Conservation (phyloP, 768 basidiomycete genomes). For the Trametes cingulata region DNA sequence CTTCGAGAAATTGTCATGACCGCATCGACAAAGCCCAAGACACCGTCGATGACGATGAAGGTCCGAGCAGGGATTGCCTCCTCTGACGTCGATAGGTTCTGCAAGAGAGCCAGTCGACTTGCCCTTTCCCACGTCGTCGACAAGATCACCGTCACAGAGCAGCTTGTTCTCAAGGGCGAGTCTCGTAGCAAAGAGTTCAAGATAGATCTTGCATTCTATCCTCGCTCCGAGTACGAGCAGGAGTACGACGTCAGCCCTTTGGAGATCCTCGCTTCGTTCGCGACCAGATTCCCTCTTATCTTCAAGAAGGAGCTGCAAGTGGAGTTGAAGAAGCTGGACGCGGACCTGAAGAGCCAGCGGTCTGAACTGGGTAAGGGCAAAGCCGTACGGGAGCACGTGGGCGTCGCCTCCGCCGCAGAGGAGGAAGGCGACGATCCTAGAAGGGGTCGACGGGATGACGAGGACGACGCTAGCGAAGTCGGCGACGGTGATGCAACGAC, state of each 20-base stretch:
- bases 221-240: conserved; percentile 74
- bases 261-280: conserved; percentile 75
- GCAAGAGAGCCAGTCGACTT: conserved; percentile 85
- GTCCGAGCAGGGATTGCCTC: conserved; percentile 54
- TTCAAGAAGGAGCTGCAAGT: conserved; percentile 83
- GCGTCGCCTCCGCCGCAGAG: conserved; percentile 47
- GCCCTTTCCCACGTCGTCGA: conserved; percentile 89
- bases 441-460: conserved; percentile 41
- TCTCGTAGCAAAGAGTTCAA: conserved; percentile 79
- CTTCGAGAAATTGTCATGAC: conserved; percentile 99
- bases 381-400: conserved; percentile 43
- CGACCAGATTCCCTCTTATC: conserved; percentile 70
- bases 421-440: conserved; percentile 51
- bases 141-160: conserved; percentile 77
- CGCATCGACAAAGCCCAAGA: conserved; percentile 92
- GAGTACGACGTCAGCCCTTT: conserved; percentile 77
- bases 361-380: conserved; percentile 84
- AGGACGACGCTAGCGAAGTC: conserved; percentile 72
- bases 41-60: conserved; percentile 93
- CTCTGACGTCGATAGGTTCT: conserved; percentile 70
- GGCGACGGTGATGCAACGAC: conserved; percentile 85
- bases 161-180: conserved; percentile 62
- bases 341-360: conserved; percentile 76
- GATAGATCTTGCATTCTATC: conserved; percentile 83
- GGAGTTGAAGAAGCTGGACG: conserved; percentile 85